A percentile compares a stretch with the other conserved stretches of the same genome.
These are phyloP conservation scores for Neoboletus brunneissimus DNA, from an alignment of 768 basidiomycete genomes.

Conservation along the genomic window DNA sequence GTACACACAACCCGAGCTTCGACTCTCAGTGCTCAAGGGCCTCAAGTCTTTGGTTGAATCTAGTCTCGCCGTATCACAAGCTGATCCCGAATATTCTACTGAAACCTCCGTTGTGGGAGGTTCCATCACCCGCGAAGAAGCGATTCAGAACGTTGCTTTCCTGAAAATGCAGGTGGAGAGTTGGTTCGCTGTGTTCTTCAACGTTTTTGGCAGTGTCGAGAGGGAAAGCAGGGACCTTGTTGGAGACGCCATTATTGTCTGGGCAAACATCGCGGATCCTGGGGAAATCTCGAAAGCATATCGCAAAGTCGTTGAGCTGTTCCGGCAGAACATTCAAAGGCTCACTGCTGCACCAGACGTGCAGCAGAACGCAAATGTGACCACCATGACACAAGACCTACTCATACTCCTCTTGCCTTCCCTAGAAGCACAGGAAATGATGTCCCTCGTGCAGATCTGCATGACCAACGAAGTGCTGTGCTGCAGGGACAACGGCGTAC, in stretches of 20 bases:
- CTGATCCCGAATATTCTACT: slow-evolving; percentile 29
- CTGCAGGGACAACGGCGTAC: slow-evolving; percentile 80
- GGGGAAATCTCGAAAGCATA: slow-evolving; percentile 83
- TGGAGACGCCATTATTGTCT: slow-evolving; percentile 85
- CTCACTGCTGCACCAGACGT: slow-evolving; percentile 33
- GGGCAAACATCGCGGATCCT: slow-evolving; percentile 77
- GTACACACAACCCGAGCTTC: slow-evolving; percentile 85
- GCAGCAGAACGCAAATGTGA: slow-evolving; percentile 41
- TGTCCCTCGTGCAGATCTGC: slow-evolving; percentile 65
- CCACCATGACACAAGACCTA: slow-evolving; percentile 76
- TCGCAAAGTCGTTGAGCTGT: slow-evolving; percentile 67
- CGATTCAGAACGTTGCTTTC: slow-evolving; percentile 63
- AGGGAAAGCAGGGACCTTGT: slow-evolving; percentile 72
- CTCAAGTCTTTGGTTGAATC: slow-evolving; percentile 82
- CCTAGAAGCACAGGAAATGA: slow-evolving; percentile 59
- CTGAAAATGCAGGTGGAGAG: slow-evolving; percentile 80
- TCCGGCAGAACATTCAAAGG: slow-evolving; percentile 59
- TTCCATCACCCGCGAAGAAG: slow-evolving; percentile 54
- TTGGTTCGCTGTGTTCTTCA: slow-evolving; percentile 94
- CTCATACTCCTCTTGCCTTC: slow-evolving; percentile 79
- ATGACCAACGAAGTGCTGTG: slow-evolving; percentile 66
- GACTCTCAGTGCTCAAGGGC: slow-evolving; percentile 76
- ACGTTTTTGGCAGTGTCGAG: slow-evolving; percentile 88
- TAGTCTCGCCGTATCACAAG: slow-evolving; percentile 51
- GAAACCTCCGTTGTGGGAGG: slow-evolving; percentile 26